Conservation (phyloP, 2,329 filamentous ascomycete genomes). For the Moelleriella libera region DNA sequence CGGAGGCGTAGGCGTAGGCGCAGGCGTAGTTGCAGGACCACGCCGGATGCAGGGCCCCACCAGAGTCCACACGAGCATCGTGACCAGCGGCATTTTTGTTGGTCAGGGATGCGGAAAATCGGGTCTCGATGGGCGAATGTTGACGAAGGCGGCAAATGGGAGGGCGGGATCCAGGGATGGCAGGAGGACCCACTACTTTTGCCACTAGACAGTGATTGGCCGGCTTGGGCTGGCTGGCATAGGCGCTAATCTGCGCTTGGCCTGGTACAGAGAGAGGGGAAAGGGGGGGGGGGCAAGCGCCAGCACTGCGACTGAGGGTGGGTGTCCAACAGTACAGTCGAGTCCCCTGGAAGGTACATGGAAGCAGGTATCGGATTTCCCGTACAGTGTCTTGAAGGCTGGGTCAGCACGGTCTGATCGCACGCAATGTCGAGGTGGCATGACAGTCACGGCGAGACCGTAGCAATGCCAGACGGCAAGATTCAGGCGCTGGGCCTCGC, state of each 20-base stretch:
- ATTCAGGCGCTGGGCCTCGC: neutral
- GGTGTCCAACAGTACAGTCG: too few relatives aligned
- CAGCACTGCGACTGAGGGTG: too few relatives aligned
- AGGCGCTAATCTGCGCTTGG: conserved; percentile 12
- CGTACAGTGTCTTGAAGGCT: neutral
- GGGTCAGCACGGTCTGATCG: neutral
- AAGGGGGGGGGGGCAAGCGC: neutral
- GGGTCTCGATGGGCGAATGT: neutral
- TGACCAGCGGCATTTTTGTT: conserved; percentile 14
- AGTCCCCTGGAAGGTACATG: too few relatives aligned
- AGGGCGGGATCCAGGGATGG: conserved; percentile 3
- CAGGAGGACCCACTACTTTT: neutral
- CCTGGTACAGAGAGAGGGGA: conserved; percentile 8
- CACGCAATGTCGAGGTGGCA: neutral
- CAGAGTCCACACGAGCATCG: neutral
- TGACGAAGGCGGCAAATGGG: conserved; percentile 16
- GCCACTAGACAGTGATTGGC: neutral
- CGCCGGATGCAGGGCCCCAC: conserved; percentile 5
- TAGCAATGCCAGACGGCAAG: neutral
- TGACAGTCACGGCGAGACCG: neutral
- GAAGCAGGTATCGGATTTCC: too few relatives aligned
- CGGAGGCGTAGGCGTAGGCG: conserved; percentile 7
- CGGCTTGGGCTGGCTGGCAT: conserved; percentile 5
- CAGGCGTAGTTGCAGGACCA: conserved; percentile 6
- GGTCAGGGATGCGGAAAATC: conserved; percentile 11